Percentiles rank a stretch among this genome's conserved stretches.
These are phyloP conservation scores for Leccinum cinnamomeum DNA, from an alignment of 1,284 basidiomycete species.

Conservation along the genomic window DNA sequence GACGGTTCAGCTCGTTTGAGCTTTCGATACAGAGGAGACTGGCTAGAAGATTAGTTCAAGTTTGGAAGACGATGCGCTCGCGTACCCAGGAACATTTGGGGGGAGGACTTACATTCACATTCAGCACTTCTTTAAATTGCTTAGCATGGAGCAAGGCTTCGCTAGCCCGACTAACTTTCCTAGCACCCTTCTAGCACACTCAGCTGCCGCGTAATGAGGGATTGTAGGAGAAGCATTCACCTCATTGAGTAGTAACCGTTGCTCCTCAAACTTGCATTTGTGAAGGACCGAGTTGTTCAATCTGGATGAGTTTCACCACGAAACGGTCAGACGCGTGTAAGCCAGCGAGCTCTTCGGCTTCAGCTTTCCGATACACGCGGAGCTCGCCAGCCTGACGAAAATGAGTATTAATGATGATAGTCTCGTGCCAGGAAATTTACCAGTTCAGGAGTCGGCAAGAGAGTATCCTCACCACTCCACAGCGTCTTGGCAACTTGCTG, in stretches of 20 bases:
- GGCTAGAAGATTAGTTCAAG: too few relatives aligned
- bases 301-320: conserved; percentile 96
- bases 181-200: conserved; percentile 59
- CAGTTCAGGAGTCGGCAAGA: conserved; percentile 85
- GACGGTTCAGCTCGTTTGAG: too few relatives aligned
- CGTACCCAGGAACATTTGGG: too few relatives aligned
- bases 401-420: conserved; percentile 16
- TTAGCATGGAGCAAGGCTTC: conserved; percentile 74
- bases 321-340: conserved; percentile 94
- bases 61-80: too few relatives aligned
- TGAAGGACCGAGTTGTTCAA: conserved; percentile 93
- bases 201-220: conserved; percentile 6
- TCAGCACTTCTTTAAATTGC: conserved; percentile 84
- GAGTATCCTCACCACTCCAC: too few relatives aligned
- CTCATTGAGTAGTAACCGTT: conserved; percentile 71
- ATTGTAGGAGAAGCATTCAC: conserved; percentile 38
- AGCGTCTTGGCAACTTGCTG: too few relatives aligned
- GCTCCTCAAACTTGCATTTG: conserved; percentile 82
- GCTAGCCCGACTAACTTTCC: conserved; percentile 80
- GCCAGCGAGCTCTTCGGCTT: conserved; percentile 83
- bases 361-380: conserved; percentile 86
- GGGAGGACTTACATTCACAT: conserved; percentile 45
- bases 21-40: too few relatives aligned
- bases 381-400: conserved; percentile 77
- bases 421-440: conserved; percentile 39